Evolutionary conservation across 805 yeast genomes (phyloP), one percentile per base, ranked within the genome.

Genomic region (Lachancea lanzarotensis): DNA sequence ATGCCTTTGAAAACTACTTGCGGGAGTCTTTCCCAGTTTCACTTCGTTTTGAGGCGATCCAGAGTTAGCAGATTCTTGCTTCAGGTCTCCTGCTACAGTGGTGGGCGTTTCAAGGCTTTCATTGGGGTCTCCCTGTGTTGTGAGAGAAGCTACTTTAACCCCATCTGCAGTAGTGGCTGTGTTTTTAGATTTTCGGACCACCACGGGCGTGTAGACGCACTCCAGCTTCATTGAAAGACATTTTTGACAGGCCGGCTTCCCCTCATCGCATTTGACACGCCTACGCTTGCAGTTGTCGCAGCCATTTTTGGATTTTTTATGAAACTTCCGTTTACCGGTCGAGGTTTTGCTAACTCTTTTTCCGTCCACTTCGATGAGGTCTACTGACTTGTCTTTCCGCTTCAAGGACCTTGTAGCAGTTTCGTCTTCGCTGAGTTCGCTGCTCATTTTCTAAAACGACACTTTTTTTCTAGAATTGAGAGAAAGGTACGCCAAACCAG

Each of bases 221-320:
- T 76, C 82, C 30, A 90, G 70, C 18, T 84, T 82, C 79, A 90
- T 77, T 49, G 88, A 81, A 40, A 71, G 66, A 65, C 98, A 90
- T 65, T 88, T 88, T 18, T 69, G 69, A 63, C 98, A 90, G 7
- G 70, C 60, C 1, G 97, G 97, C 48, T 80, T 83, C 1, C 70
- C 69, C 63, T 91, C 97, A 61, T 90, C 97, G 70, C 98, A 90
- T 61, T 90, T 90, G 34, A 91, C 96, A 42, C 97, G 71, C 55
- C 98, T 75, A 51, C 78, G 75, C 59, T 90, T 90, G 66, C 98
- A 90, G 2, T 95, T 85, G 33, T 81, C 76, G 66, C 98, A 90
- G 0, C 98, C 98, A 45, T 79, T 77, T 46, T 95, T 76, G 30
- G 95, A 84, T 65, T 91, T 91, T 48, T 81, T 84, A 61, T 91